Conservation (phyloP, 805 yeast genomes). For the Tetrapisispora phaffii region DNA sequence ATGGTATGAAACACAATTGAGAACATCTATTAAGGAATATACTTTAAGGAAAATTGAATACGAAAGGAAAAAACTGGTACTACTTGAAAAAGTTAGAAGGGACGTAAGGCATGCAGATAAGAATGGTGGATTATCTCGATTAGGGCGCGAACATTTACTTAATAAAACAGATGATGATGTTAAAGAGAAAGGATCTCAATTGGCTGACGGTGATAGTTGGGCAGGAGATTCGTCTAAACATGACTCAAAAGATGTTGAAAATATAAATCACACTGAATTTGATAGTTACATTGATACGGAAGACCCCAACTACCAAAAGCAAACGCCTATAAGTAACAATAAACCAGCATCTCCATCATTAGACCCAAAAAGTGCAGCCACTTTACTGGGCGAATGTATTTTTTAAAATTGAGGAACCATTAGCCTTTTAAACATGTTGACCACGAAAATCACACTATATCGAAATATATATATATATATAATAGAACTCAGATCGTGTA, state of each 20-base stretch:
- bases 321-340: not conserved
- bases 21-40: conserved; percentile 44
- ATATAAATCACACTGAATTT: conserved; percentile 21
- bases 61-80: conserved; percentile 68
- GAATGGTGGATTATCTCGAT: conserved; percentile 69
- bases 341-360: conserved; percentile 26
- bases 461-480: no score
- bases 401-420: no score
- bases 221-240: conserved; percentile 40
- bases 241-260: conserved; percentile 8
- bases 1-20: conserved; percentile 49
- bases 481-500: no score
- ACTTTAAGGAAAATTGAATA: conserved; percentile 70
- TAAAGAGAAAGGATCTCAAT: conserved; percentile 30
- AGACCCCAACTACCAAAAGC: conserved; percentile 28
- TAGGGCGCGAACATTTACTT: conserved; percentile 43
- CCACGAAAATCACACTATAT: no score
- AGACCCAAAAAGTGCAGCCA: conserved; percentile 80
- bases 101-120: conserved; percentile 69
- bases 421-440: no score
- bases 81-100: conserved; percentile 59
- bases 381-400: conserved; percentile 65
- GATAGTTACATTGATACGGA: conserved; percentile 14
- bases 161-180: conserved; percentile 4
- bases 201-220: conserved; percentile 47